Evolutionary conservation across 768 basidiomycete species (phyloP).

Genomic region (Suillus hirtellus): DNA sequence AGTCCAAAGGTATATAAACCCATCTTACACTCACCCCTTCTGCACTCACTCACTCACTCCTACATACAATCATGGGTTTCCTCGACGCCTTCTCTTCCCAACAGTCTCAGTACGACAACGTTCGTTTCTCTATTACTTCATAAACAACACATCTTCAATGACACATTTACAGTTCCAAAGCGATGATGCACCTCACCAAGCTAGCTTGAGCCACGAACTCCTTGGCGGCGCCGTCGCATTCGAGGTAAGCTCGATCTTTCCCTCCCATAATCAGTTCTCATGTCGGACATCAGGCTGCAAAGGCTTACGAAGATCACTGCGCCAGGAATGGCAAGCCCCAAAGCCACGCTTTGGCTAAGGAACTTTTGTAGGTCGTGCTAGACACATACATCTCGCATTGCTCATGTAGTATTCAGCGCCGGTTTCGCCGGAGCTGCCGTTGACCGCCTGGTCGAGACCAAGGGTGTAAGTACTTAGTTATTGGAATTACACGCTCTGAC

Average conservation of each 20-base stretch:
- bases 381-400: neutral
- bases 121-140: neutral
- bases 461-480: slow-evolving; percentile 9
- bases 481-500: slow-evolving; percentile 1
- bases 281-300: slow-evolving; percentile 12
- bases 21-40: neutral
- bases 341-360: slow-evolving; percentile 16
- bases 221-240: slow-evolving; percentile 14
- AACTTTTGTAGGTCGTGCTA: slow-evolving; percentile 10
- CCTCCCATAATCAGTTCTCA: neutral
- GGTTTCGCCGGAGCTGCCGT: slow-evolving; percentile 10
- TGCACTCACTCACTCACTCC: neutral
- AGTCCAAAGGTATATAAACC: slow-evolving; percentile 10
- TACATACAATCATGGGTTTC: slow-evolving; percentile 12
- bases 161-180: neutral
- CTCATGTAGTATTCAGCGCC: slow-evolving; percentile 8
- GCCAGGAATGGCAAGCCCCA: slow-evolving; percentile 8
- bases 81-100: slow-evolving; percentile 1
- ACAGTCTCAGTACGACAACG: neutral
- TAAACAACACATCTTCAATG: neutral
- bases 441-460: slow-evolving; percentile 17
- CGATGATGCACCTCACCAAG: slow-evolving; percentile 7
- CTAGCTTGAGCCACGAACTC: slow-evolving; percentile 6
- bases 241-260: slow-evolving; percentile 6
- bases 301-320: slow-evolving; percentile 16